These are phyloP conservation scores for Xylariomycetidae sp. DNA, from an alignment of 2,329 filamentous ascomycete species.

Conservation along the genomic window DNA sequence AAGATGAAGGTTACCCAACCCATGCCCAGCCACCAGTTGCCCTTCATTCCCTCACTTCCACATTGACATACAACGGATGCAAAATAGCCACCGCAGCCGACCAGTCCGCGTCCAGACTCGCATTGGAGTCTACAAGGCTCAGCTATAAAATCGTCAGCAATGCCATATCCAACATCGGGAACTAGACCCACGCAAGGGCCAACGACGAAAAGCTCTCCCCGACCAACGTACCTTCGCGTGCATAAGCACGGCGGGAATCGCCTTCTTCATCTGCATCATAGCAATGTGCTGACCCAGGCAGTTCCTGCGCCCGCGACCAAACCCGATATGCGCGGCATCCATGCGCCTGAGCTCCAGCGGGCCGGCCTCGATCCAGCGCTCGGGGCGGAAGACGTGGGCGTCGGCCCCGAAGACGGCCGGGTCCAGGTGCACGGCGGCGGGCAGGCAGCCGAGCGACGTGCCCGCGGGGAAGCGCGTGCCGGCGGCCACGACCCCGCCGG, in stretches of 20 bases:
- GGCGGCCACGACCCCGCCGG: conserved; percentile 16
- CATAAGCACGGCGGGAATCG: conserved; percentile 18
- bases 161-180: no score
- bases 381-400: conserved; percentile 14
- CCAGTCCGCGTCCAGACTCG: no score
- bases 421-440: conserved; percentile 13
- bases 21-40: no score
- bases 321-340: conserved; percentile 21
- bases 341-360: conserved; percentile 16
- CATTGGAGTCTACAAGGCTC: no score
- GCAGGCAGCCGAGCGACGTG: conserved; percentile 18
- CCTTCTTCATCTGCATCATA: conserved; percentile 20
- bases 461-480: conserved; percentile 19
- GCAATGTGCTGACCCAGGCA: conserved; percentile 20
- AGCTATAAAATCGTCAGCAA: no score
- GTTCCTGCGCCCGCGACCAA: conserved; percentile 17
- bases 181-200: no score
- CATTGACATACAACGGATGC: no score
- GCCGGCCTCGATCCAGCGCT: conserved; percentile 19
- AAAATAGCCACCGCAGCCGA: no score
- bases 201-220: no score
- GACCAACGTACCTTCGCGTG: conserved; percentile 19
- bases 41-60: no score
- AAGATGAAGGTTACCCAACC: no score
- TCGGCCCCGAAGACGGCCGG: conserved; percentile 15